These are phyloP conservation scores for Pythium rhizo-oryzae DNA, from an alignment of 352 stramenopile species.

Conservation along the genomic window DNA sequence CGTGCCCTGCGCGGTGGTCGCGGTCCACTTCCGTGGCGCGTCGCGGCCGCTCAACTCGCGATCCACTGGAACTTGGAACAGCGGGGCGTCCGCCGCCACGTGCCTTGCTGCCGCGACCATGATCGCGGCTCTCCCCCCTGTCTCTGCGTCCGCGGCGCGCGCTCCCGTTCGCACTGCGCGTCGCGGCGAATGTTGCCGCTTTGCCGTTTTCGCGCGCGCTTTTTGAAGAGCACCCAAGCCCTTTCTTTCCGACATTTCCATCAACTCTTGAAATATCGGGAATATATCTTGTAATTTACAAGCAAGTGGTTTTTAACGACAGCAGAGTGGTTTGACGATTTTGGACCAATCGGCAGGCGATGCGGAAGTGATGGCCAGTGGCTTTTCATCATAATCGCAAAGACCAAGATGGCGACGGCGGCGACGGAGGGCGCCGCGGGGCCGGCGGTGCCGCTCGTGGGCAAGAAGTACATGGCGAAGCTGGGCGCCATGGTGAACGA, in stretches of 20 bases:
- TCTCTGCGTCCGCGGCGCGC: background rate
- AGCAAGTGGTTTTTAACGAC: background rate
- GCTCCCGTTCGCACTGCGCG: background rate
- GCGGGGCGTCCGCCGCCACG: background rate
- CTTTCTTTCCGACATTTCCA: background rate
- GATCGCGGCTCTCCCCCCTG: background rate
- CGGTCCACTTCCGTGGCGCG: slow-evolving; percentile 21
- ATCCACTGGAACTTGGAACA: slow-evolving; percentile 12
- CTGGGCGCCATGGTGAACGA: slow-evolving; percentile 86
- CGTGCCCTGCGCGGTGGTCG: slow-evolving; percentile 9
- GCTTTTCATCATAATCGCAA: too few species aligned
- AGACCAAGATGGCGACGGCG: slow-evolving; percentile 9
- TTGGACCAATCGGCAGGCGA: background rate
- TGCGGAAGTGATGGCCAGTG: slow-evolving; percentile 26
- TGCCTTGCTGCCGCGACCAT: background rate
- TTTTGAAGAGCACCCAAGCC: slow-evolving; percentile 10
- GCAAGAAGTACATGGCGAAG: slow-evolving; percentile 83
- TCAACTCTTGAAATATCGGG: slow-evolving; percentile 2
- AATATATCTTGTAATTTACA: slow-evolving; percentile 4
- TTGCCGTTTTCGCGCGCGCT: slow-evolving; percentile 14
- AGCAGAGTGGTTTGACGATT: background rate
- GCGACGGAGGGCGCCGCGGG: slow-evolving; percentile 1
- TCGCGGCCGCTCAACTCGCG: slow-evolving; percentile 4
- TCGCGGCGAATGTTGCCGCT: background rate
- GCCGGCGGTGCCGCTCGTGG: slow-evolving; percentile 63